phyloP scores from a whole-genome alignment of 2,329 filamentous ascomycete genomes.

The Stagonosporopsis cucurbitacearum region DNA sequence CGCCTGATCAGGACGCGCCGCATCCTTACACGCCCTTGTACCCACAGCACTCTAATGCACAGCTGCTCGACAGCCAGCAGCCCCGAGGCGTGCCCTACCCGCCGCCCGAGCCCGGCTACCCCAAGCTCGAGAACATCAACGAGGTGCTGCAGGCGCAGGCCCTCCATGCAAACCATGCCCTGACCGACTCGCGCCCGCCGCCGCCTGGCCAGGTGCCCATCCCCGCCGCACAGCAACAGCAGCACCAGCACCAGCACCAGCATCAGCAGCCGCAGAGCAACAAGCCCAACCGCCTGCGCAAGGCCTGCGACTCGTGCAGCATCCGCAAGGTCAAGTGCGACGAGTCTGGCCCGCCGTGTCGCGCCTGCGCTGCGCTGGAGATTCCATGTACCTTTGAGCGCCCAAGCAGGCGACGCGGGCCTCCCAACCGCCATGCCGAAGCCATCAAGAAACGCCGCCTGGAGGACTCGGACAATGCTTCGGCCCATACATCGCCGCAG shows the following conservation, averaged over 20 bases:
- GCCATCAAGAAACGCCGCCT: constrained; percentile 68
- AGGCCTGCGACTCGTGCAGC: constrained; percentile 53
- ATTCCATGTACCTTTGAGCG: constrained; percentile 72
- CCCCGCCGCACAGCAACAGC: constrained; percentile 10
- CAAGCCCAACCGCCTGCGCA: constrained; percentile 48
- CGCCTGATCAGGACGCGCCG: constrained; percentile 17
- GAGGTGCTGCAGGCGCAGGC: constrained; percentile 47
- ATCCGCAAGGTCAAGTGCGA: constrained; percentile 63
- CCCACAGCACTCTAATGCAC: constrained; percentile 17
- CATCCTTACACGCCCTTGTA: constrained; percentile 18
- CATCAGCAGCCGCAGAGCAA: constrained; percentile 25
- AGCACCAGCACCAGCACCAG: no score
- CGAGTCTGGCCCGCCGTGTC: constrained; percentile 69
- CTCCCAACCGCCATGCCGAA: constrained; percentile 71
- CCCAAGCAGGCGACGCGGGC: constrained; percentile 68
- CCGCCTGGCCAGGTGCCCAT: constrained; percentile 21
- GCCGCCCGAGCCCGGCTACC: constrained; percentile 27
- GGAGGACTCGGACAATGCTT: constrained; percentile 51
- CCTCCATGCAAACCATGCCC: constrained; percentile 44
- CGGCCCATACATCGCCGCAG: constrained; percentile 52
- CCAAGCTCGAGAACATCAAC: constrained; percentile 47
- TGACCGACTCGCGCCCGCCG: constrained; percentile 35
- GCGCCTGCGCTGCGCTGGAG: constrained; percentile 68
- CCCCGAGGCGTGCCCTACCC: constrained; percentile 9
- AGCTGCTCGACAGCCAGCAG: constrained; percentile 15